phyloP scores from a whole-genome alignment of 225 moss, liverwort and hornwort species.

The Thuidium tamariscinum region DNA sequence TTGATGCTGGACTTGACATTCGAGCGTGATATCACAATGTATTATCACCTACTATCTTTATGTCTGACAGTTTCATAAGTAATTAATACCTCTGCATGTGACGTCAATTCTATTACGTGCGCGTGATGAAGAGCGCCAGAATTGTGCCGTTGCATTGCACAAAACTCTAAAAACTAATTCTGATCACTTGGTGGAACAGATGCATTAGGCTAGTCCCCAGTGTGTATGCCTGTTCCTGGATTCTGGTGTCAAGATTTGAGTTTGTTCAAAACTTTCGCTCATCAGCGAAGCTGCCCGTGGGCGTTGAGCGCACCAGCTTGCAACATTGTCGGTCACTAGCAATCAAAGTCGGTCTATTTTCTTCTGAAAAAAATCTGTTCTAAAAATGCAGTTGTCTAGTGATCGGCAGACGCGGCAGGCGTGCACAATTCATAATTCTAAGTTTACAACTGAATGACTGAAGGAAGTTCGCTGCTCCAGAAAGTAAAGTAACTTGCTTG shows the following conservation, averaged over 20 bases:
- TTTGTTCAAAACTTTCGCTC: not conserved
- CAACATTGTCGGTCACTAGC: not conserved
- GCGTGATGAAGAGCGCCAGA: not conserved
- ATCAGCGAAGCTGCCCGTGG: not conserved
- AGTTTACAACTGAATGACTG: too few species aligned
- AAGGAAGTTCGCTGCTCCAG: too few species aligned
- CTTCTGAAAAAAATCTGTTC: not conserved
- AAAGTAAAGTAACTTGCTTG: not conserved
- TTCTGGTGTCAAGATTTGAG: not conserved
- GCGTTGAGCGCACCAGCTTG: not conserved
- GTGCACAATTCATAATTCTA: not conserved
- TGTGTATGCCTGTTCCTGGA: not conserved
- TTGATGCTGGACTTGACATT: not conserved
- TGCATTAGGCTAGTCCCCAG: not conserved
- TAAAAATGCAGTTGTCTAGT: too few species aligned
- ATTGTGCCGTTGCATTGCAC: not conserved
- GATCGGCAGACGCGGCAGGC: not conserved
- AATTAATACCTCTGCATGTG: not conserved
- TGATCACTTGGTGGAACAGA: not conserved
- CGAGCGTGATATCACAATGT: not conserved
- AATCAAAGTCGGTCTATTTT: not conserved
- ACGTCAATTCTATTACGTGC: not conserved
- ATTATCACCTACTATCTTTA: not conserved
- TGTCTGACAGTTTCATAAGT: not conserved
- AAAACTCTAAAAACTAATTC: not conserved